Evolutionary conservation across 2,329 filamentous ascomycete species (phyloP), one percentile per base, ranked within the genome.

Genomic region (Nemania sp.): DNA sequence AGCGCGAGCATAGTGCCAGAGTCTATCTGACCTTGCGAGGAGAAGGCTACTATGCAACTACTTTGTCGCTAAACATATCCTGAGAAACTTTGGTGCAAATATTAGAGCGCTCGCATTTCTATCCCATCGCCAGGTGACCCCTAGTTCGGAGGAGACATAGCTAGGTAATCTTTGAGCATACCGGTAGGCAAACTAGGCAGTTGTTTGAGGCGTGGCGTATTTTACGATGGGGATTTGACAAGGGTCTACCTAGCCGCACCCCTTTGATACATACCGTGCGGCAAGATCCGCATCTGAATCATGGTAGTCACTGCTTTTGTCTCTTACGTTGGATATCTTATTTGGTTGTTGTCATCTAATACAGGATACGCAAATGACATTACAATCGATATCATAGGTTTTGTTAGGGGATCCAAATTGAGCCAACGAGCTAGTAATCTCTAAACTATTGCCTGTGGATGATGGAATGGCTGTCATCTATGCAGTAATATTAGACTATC

Each of bases 181-280:
- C 18, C 20, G 18, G 43, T 47, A 41, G 43, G 26, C 52, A 20
- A 55, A 47, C 29, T 61, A 61, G 35, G 61, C 35, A 61, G 61
- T 53, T 47, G 53, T 52, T 52, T 55, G 58, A 49, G 49, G 47
- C 64, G 60, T 69, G 67, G 67, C 67, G 67, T 61, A 32, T 43
- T 53, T 58, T 45, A 29, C 27, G 56, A 54, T 38, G 54, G 54
- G 32, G 52, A n/a, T 35, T 24, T 47, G 62, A 72, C 72, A 72
- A 63, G 73, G 71, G 38, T 69, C 24, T 52, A 27, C 49, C 26
- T 52, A 26, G 47, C 57, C 15, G 32, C 58, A 22, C 68, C 70
- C 65, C 64, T 66, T 64, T 67, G 72, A 52, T 63, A 27, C n/a
- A 47, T 32, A 51, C 29, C 52, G 52, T 57, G 62, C 66, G 66